Evolutionary conservation across 75 land plant genomes (phyloP).

Genomic region (Cupressus sempervirens): DNA sequence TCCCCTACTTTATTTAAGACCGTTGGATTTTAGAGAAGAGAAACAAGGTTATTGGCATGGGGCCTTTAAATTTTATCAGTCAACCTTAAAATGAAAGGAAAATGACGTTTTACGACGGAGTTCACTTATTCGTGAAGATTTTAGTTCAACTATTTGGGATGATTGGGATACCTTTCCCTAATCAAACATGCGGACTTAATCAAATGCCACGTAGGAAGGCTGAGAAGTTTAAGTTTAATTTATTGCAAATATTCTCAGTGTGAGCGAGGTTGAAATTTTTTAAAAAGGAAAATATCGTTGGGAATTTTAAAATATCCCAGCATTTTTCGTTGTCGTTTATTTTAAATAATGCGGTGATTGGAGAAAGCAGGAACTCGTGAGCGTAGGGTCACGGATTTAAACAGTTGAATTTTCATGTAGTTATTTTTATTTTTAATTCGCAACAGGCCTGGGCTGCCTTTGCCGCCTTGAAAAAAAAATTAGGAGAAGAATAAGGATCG

Average conservation of each 20-base stretch:
- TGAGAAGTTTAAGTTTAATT: background rate
- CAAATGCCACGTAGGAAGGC: background rate
- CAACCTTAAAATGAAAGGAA: no score
- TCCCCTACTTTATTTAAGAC: no score
- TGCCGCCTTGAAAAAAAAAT: background rate
- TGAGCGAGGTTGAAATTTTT: no score
- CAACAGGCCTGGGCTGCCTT: background rate
- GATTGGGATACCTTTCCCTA: no score
- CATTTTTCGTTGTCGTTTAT: no score
- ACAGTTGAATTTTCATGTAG: background rate
- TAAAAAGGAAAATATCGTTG: background rate
- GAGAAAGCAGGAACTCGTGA: background rate
- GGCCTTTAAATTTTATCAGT: no score
- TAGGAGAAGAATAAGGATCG: background rate
- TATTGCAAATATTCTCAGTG: background rate
- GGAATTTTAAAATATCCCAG: background rate
- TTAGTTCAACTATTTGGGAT: no score
- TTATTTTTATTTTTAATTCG: background rate
- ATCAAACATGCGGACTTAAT: background rate
- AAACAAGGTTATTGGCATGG: no score
- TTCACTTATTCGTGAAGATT: no score
- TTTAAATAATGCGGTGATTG: background rate
- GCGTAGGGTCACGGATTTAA: constrained; percentile 2
- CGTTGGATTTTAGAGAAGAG: no score
- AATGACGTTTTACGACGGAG: no score